Base-by-base conservation (phyloP, 331 rosid genomes). In the Rhamnella rubrinervis region DNA sequence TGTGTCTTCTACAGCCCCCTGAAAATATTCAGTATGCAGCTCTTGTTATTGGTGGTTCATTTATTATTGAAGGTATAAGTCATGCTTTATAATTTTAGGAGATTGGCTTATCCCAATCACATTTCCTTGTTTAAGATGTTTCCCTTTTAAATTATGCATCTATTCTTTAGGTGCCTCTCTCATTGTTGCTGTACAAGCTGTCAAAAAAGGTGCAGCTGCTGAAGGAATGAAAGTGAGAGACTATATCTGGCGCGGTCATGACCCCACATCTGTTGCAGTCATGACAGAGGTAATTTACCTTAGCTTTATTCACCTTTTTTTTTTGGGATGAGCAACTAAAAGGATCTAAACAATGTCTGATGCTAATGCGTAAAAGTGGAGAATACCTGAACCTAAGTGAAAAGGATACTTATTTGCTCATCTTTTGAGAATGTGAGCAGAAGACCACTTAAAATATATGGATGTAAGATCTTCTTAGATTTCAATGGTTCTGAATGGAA, bases 201-300 rank as follows among this genome's bases (percentile, higher is more conserved):
- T 95, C 79, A 89, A 89, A 86, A 87, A 87, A 87, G 99, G 99
- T 68, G 99, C 97, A 70, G 95, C 93, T 37, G 81, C 87, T 23
- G 97, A 95, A 87, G 99, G 97, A 74, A 91, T 95, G 99, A 95
- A 61, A 74, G 71, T 91, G 81, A 80, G 92, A 75, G 99, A 95
- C 83, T 95, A 83, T 78, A 55, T 95, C 25, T 95, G 97, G 99
- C 99, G 96, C 35, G 99, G 97, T 71, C 97, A 95, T 69, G 97
- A 95, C 77, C 97, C 99, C 75, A 95, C 99, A 57, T 87, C 97
- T 57, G 97, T 95, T 80, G 99, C 99, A 21, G 99, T 95, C 71
- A 95, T 95, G 99, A 89, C 97, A 31, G 99, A 95, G 97, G 97
- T 95, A 76, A 78, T 69, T 40, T 53, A 5, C 64, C 20, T 40